phyloP scores from a whole-genome alignment of 225 moss, liverwort and hornwort species.

The Marchantia polymorpha region DNA sequence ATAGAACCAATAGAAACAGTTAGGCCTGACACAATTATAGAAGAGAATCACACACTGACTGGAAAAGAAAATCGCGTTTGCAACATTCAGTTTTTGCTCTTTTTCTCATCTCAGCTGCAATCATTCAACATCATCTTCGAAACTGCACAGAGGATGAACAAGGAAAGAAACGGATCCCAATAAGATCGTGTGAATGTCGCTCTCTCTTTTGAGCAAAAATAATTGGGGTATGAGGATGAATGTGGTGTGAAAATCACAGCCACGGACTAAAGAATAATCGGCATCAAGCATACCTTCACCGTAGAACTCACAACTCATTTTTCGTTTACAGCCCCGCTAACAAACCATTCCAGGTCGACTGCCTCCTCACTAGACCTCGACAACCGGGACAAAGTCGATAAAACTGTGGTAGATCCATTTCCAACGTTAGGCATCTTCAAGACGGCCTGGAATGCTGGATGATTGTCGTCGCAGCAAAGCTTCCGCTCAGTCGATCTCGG shows the following conservation, averaged over 20 bases:
- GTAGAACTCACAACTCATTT: not conserved
- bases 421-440: not conserved
- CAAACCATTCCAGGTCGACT: not conserved
- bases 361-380: not conserved
- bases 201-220: not conserved
- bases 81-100: too few relatives aligned
- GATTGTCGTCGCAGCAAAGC: not conserved
- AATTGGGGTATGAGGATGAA: constrained; percentile 2
- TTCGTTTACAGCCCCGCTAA: not conserved
- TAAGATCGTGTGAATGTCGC: not conserved
- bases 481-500: not conserved
- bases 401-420: not conserved
- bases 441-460: not conserved
- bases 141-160: too few relatives aligned
- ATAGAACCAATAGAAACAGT: too few relatives aligned
- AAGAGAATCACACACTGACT: too few relatives aligned
- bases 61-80: too few relatives aligned
- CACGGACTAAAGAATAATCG: not conserved
- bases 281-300: not conserved
- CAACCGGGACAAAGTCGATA: not conserved
- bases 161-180: too few relatives aligned
- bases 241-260: not conserved
- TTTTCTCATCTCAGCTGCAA: too few relatives aligned
- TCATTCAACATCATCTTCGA: too few relatives aligned
- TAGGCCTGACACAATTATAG: too few relatives aligned